phyloP scores from a whole-genome alignment of 306 rosid species.

The Gastrolobium bilobum region DNA sequence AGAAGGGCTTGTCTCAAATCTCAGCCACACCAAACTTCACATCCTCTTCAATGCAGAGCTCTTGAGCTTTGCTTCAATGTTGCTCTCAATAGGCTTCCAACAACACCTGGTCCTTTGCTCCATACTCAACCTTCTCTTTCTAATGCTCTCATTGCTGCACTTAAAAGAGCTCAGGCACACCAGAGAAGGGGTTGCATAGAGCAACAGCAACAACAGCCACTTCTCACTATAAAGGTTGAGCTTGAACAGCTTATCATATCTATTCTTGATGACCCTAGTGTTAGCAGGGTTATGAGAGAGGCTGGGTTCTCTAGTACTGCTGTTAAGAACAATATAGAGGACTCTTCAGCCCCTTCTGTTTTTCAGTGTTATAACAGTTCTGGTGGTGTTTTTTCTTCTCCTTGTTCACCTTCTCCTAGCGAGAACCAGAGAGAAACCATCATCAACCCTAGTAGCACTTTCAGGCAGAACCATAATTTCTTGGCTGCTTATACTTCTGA shows the following conservation, averaged over 20 bases:
- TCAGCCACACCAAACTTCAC: conserved; percentile 68
- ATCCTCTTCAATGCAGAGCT: conserved; percentile 86
- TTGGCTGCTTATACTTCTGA: conserved; percentile 57
- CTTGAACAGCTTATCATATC: conserved; percentile 88
- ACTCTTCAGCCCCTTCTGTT: conserved; percentile 66
- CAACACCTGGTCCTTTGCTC: conserved; percentile 66
- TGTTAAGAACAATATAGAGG: conserved; percentile 77
- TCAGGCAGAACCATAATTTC: conserved; percentile 64
- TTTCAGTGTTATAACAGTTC: conserved; percentile 64
- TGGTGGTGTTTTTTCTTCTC: conserved; percentile 84
- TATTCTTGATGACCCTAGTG: conserved; percentile 95
- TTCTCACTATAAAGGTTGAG: conserved; percentile 78
- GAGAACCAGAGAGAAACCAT: conserved; percentile 43
- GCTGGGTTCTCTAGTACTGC: conserved; percentile 91
- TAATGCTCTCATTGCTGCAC: conserved; percentile 93
- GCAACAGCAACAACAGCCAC: conserved; percentile 86
- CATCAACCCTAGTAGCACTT: conserved; percentile 25
- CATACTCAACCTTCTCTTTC: conserved; percentile 86
- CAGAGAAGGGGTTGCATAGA: conserved; percentile 96
- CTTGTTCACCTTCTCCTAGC: conserved; percentile 78
- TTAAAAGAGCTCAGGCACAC: conserved; percentile 95
- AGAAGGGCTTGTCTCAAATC: conserved; percentile 82
- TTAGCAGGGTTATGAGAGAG: conserved; percentile 96
- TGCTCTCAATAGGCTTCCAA: conserved; percentile 92
- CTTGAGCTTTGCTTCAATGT: conserved; percentile 99